Evolutionary conservation across 148 eudicot genomes (phyloP), one percentile per base, ranked within the genome.

Genomic region (Rhododendron williamsianum): DNA sequence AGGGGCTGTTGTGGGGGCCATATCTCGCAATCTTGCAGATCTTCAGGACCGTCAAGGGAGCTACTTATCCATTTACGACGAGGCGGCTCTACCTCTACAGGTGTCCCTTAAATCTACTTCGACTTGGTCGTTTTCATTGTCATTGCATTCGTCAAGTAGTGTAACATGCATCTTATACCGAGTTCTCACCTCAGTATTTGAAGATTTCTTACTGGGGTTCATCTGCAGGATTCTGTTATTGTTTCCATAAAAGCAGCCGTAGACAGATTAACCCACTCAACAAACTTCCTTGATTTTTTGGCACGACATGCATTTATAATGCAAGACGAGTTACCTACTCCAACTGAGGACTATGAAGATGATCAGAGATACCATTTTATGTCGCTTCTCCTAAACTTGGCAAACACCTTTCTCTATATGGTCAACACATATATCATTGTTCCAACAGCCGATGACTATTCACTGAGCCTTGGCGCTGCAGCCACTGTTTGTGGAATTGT

Each of bases 1-100:
- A 86, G 98, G 98, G 84, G 99, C 98, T 83, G 99, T 95, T 84
- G 96, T 95, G 43, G 99, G 99, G 82, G 97, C 96, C 73, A 89
- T 94, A 84, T 91, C 98, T 87, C 98, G 97, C 80, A 95, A 95
- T 92, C 97, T 95, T 88, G 92, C 91, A 46, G 98, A 95, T 48
- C 93, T 95, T 86, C 92, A 95, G 89, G 93, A 90, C 89, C 92
- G 93, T 73, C 94, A 95, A 69, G 97, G 98, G 81, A 95, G 98
- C 89, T 94, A 95, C 88, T 88, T 91, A 85, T 95, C 98, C 10
- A 95, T 95, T 74, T 95, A 95, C 89, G 98, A 95, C 84, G 88
- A 95, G 73, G 95, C 97, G 67, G 86, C 94, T 82, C 90, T 95
- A 19, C 90, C 94, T 56, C 91, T 93, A 56, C 91, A 95, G 96